phyloP scores from a whole-genome alignment of 495 filamentous ascomycete genomes.

The Parmelia sp. region DNA sequence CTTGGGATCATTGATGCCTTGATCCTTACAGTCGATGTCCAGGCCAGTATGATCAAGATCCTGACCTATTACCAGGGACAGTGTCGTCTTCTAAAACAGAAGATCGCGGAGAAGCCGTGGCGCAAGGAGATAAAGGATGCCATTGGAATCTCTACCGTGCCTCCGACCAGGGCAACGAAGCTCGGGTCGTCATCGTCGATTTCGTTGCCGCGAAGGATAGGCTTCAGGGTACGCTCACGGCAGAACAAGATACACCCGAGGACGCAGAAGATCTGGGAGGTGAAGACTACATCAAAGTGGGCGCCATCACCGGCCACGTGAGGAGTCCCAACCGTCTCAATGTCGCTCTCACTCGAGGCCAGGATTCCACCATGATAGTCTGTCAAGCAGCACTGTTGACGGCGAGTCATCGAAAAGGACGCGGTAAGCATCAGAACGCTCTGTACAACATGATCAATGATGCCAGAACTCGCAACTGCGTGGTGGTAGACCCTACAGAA shows the following conservation, averaged over 20 bases:
- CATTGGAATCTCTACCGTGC: neutral
- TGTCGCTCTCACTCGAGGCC: neutral
- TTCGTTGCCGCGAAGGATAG: neutral
- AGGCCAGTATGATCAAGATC: neutral
- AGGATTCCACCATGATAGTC: neutral
- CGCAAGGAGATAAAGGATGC: too few species aligned
- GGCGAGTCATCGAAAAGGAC: neutral
- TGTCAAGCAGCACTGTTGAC: neutral
- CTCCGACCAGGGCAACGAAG: neutral
- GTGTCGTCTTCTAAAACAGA: neutral
- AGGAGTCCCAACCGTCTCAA: neutral
- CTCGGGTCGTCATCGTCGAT: neutral
- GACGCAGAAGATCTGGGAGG: neutral
- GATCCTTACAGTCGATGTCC: rapidly evolving
- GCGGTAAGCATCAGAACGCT: constrained; percentile 2
- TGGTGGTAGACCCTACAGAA: neutral
- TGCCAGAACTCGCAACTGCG: neutral
- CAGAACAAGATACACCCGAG: neutral
- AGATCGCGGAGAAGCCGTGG: neutral
- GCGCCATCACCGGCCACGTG: neutral
- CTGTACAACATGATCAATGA: neutral
- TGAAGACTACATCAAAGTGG: neutral
- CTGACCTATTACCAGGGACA: constrained; percentile 1
- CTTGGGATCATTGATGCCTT: neutral
- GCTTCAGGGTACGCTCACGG: too few species aligned